phyloP scores from a whole-genome alignment of 192 early-diverging fungal genomes.

The Gigaspora rosea region DNA sequence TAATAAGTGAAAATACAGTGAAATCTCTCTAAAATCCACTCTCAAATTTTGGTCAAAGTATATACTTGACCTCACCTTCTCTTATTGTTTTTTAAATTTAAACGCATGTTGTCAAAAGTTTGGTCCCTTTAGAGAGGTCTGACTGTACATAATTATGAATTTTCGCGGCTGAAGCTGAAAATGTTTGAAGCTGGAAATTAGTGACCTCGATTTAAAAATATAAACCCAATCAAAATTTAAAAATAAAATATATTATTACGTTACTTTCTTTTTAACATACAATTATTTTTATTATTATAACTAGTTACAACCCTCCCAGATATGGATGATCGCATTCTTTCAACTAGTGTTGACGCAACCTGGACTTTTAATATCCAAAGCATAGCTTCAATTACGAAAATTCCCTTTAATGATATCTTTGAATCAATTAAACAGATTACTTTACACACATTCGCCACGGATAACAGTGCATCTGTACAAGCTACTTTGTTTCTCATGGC shows the following conservation, averaged over 20 bases:
- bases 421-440: conserved; percentile 64
- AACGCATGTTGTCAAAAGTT: no score
- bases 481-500: conserved; percentile 81
- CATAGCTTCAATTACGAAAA: conserved; percentile 32
- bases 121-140: no score
- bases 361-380: conserved; percentile 57
- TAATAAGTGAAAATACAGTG: background rate
- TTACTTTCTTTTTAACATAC: background rate
- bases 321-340: conserved; percentile 77
- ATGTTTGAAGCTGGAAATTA: no score
- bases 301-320: conserved; percentile 67
- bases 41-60: no score
- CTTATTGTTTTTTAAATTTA: no score
- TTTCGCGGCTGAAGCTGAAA: no score
- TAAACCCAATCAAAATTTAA: no score
- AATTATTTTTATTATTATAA: conserved; percentile 8
- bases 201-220: no score
- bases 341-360: conserved; percentile 69
- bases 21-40: no score
- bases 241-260: no score
- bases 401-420: conserved; percentile 60
- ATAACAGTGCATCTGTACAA: conserved; percentile 79
- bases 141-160: no score
- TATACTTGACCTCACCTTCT: no score
- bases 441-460: conserved; percentile 73